A percentile compares a stretch with the other conserved stretches of the same genome.
These are phyloP conservation scores for Prunus padus DNA, from an alignment of 306 rosid genomes.

Conservation along the genomic window DNA sequence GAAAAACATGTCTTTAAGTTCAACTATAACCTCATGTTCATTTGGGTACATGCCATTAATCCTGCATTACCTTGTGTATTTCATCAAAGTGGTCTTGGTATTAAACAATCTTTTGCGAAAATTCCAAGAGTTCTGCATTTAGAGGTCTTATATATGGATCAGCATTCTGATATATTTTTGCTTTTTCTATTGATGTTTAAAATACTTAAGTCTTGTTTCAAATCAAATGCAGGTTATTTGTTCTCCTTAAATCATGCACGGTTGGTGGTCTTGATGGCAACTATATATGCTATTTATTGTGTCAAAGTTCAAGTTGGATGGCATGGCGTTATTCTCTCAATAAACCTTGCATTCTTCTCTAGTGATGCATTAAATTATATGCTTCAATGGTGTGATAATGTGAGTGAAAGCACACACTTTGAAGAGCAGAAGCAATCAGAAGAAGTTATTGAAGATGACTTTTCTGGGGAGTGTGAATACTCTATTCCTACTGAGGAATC, in stretches of 20 bases:
- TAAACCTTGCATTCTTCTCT: slow-evolving; percentile 87
- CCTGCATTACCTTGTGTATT: too few relatives aligned
- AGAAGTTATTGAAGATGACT: slow-evolving; percentile 63
- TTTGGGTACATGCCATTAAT: too few relatives aligned
- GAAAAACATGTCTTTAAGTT: neutral
- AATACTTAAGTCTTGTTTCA: slow-evolving; percentile 13
- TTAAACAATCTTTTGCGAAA: neutral
- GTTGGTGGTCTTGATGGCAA: slow-evolving; percentile 72
- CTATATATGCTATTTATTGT: slow-evolving; percentile 70
- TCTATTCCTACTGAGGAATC: slow-evolving; percentile 59
- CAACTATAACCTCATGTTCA: neutral
- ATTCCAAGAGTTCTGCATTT: neutral
- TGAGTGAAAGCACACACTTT: slow-evolving; percentile 62
- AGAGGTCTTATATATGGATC: neutral
- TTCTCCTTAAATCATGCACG: slow-evolving; percentile 96
- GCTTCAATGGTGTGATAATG: slow-evolving; percentile 89
- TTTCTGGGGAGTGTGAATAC: slow-evolving; percentile 65
- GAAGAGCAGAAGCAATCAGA: slow-evolving; percentile 82
- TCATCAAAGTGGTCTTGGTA: neutral
- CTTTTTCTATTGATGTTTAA: slow-evolving; percentile 6
- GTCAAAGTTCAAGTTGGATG: slow-evolving; percentile 92
- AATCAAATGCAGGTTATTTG: slow-evolving; percentile 68
- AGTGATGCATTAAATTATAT: slow-evolving; percentile 68
- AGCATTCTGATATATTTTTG: neutral
- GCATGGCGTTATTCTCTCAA: slow-evolving; percentile 77